Conservation (phyloP, 306 rosid genomes). For the Sindora glabra region DNA sequence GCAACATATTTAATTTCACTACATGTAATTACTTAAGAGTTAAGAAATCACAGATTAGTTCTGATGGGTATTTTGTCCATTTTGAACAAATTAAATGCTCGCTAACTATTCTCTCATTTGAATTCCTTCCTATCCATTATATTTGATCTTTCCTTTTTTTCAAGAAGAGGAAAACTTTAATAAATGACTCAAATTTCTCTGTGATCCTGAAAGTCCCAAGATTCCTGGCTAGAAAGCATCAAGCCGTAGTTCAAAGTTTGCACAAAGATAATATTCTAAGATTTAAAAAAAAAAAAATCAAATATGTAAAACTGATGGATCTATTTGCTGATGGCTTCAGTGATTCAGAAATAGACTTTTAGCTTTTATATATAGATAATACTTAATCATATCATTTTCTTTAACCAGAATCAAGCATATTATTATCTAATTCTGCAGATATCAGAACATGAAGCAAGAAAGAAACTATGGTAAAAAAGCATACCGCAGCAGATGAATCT, state of each 20-base stretch:
- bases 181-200: neutral
- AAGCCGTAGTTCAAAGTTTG: neutral
- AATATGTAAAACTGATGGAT: neutral
- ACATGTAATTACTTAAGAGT: no score
- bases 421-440: neutral
- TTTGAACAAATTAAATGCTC: neutral
- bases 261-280: neutral
- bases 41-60: no score
- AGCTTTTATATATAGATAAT: neutral
- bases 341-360: neutral
- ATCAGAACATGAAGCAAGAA: neutral
- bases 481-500: conserved; percentile 32
- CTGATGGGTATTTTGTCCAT: no score
- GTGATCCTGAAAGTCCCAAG: neutral
- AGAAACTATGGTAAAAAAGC: conserved; percentile 1
- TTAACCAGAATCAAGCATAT: neutral
- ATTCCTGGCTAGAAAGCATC: no score
- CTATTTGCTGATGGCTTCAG: neutral
- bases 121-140: neutral
- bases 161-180: neutral
- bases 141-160: neutral
- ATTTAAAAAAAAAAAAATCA: no score
- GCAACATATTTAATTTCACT: neutral
- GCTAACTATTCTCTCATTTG: neutral
- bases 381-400: neutral